phyloP scores from a whole-genome alignment of 2,329 filamentous ascomycete species.

The Penicillium sp. region DNA sequence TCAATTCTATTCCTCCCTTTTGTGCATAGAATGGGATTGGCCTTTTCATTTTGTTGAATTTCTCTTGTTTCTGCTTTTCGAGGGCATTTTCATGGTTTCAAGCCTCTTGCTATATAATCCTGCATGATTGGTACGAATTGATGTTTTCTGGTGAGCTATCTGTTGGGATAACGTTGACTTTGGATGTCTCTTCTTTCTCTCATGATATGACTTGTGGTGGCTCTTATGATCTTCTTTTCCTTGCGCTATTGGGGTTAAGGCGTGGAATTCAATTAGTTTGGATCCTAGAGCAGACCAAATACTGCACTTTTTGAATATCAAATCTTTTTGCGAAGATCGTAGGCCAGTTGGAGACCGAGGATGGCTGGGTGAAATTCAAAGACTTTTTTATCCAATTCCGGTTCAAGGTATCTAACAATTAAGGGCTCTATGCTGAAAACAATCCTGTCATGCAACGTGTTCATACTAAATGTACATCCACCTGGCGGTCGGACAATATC shows the following conservation, averaged over 20 bases:
- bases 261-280: not conserved
- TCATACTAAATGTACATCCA: constrained; percentile 11
- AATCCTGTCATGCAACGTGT: constrained; percentile 17
- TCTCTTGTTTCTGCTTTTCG: not conserved
- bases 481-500: not conserved
- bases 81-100: not conserved
- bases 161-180: not conserved
- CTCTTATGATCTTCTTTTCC: not conserved
- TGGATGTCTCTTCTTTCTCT: not conserved
- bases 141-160: constrained; percentile 3
- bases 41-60: not conserved
- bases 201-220: not conserved
- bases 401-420: constrained; percentile 18
- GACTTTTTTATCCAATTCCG: constrained; percentile 14
- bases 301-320: not conserved
- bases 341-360: not conserved
- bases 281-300: not conserved
- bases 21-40: constrained; percentile 19
- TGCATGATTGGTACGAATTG: constrained; percentile 18
- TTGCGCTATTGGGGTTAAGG: not conserved
- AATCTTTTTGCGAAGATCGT: not conserved
- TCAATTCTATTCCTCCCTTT: constrained; percentile 5
- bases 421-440: constrained; percentile 16
- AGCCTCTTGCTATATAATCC: constrained; percentile 4
- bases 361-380: not conserved